Evolutionary conservation across 768 basidiomycete species (phyloP), one percentile per base, ranked within the genome.

Genomic region (Mycena capillaripes): DNA sequence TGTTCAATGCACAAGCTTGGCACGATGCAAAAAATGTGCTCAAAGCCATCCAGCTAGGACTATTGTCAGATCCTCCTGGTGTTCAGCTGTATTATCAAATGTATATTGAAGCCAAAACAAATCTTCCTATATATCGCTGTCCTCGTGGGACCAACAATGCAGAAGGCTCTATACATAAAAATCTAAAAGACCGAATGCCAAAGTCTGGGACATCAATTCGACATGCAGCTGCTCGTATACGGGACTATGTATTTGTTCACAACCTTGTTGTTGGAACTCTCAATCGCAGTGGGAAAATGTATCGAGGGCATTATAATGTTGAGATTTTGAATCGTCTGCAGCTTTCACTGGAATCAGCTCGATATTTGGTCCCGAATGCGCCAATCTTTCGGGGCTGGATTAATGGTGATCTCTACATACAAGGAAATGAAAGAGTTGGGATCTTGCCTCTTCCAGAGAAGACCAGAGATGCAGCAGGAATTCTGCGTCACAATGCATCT

Each of bases 201-300:
- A 70, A 64, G 19, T 70, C 69, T 23, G 69, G 69, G 1, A 34
- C 25, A 6, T 64, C 62, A 19, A 25, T 70, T 7, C 12, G 55
- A 29, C 62, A 70, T 58, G 69, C 62, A 34, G 27, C 14, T 48
- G n/a, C 50, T 12, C 62, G 69, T 11, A 27, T 70, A 2, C 34
- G 21, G 7, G 36, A 36, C 36, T 36, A 7, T 12, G 12, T 36
- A 7, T 12, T 36, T 6, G 7, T 6, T 36, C 42, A 60, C 55
- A 69, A 69, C 36, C 60, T 69, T 6, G 50, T 55, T 25, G 59
- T 69, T 19, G 68, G 68, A 0, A 69, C 68, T 16, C 29, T 69
- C 3, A 69, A 69, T 62, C 46, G 59, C 2, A 69, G 34, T n/a
- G 68, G 68, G 14, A 61, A 6, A 16, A 3, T 4, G 12, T 69